These are phyloP conservation scores for Candida xyloterini DNA, from an alignment of 805 yeast genomes.

Conservation along the genomic window DNA sequence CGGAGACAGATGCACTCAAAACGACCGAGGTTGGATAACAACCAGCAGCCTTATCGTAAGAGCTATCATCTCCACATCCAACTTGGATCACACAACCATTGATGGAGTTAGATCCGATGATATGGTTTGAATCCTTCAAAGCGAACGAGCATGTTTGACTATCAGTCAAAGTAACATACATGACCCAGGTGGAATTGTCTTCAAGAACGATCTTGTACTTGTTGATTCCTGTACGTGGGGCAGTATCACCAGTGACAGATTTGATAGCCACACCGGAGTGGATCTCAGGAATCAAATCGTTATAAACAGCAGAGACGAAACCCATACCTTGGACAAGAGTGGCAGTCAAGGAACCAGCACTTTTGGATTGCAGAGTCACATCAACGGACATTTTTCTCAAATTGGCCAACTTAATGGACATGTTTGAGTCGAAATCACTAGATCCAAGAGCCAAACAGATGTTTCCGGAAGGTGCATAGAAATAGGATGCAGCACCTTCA, in stretches of 20 bases:
- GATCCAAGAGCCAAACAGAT: slow-evolving; percentile 52
- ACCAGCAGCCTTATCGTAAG: slow-evolving; percentile 64
- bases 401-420: slow-evolving; percentile 17
- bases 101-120: slow-evolving; percentile 43
- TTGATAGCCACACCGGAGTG: slow-evolving; percentile 59
- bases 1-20: slow-evolving; percentile 41
- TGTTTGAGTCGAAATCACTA: slow-evolving; percentile 33
- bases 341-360: slow-evolving; percentile 41
- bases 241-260: slow-evolving; percentile 41
- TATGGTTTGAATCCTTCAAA: slow-evolving; percentile 26
- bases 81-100: slow-evolving; percentile 58
- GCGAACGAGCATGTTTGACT: slow-evolving; percentile 34
- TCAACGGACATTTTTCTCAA: slow-evolving; percentile 22
- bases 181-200: slow-evolving; percentile 57
- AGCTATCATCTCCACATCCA: slow-evolving; percentile 45
- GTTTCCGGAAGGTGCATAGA: slow-evolving; percentile 58
- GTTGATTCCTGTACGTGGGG: slow-evolving; percentile 41
- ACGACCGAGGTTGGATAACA: slow-evolving; percentile 50
- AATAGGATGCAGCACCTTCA: slow-evolving; percentile 45
- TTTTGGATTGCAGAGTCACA: slow-evolving; percentile 16
- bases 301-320: slow-evolving; percentile 63
- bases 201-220: slow-evolving; percentile 54
- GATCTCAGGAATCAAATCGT: slow-evolving; percentile 49
- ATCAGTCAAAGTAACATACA: slow-evolving; percentile 52
- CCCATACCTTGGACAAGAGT: slow-evolving; percentile 87